A percentile compares a stretch with the other conserved stretches of the same genome.
Evolutionary conservation across 345 rosid species (phyloP).

Genomic region (Viola odorata): DNA sequence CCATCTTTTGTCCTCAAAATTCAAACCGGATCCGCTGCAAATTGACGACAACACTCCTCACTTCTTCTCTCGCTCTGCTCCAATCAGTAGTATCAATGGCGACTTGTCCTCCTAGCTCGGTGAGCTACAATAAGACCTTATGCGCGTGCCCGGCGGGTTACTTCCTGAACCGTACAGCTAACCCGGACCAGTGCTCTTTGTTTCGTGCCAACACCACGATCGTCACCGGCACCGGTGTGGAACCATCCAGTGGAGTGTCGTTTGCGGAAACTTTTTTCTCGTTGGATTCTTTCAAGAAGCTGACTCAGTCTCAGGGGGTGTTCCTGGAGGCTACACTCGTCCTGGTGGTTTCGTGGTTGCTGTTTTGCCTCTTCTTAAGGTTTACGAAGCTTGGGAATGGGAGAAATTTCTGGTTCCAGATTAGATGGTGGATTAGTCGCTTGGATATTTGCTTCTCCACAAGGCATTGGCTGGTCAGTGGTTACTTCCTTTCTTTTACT

Average conservation of each 20-base stretch:
- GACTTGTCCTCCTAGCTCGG: conserved; percentile 51
- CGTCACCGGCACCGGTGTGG: conserved; percentile 43
- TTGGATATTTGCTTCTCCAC: conserved; percentile 86
- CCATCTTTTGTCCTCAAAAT: background rate
- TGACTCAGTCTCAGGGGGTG: conserved; percentile 86
- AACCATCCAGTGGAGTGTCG: conserved; percentile 25
- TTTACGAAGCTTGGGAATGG: conserved; percentile 75
- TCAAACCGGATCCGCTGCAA: background rate
- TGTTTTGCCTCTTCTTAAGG: conserved; percentile 65
- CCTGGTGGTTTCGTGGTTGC: conserved; percentile 66
- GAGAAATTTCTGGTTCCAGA: conserved; percentile 53
- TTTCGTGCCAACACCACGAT: conserved; percentile 40
- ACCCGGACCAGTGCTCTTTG: conserved; percentile 33
- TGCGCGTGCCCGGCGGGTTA: conserved; percentile 80
- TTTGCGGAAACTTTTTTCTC: conserved; percentile 62
- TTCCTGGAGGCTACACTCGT: conserved; percentile 84
- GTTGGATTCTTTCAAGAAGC: conserved; percentile 67
- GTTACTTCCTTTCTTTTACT: background rate
- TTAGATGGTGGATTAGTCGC: conserved; percentile 94
- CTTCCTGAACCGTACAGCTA: conserved; percentile 40
- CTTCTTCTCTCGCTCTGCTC: background rate
- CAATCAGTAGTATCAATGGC: background rate
- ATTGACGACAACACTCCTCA: background rate
- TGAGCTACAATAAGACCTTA: conserved; percentile 55
- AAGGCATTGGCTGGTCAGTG: conserved; percentile 87